phyloP scores from a whole-genome alignment of 2,329 filamentous ascomycete genomes.

The Hypoxylon sp. region DNA sequence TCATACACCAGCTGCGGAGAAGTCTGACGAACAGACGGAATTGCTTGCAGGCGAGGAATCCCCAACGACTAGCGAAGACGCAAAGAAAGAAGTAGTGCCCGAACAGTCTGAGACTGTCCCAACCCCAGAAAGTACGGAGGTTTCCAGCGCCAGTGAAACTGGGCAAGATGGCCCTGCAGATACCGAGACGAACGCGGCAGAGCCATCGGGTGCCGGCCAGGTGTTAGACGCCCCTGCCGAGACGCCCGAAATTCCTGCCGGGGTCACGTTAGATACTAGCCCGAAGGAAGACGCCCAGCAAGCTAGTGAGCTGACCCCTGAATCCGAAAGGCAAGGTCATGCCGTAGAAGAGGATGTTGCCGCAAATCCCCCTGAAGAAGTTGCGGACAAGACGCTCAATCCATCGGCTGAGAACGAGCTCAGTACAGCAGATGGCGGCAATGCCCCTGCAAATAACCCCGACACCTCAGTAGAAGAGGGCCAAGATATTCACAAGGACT shows the following conservation, averaged over 20 bases:
- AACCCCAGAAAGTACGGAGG: neutral
- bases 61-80: neutral
- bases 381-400: neutral
- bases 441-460: neutral
- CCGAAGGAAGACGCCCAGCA: neutral
- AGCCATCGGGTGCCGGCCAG: neutral
- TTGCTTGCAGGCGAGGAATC: neutral
- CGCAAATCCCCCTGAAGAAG: neutral
- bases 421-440: neutral
- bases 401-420: neutral
- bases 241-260: neutral
- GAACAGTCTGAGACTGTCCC: neutral
- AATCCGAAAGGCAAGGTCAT: neutral
- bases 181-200: neutral
- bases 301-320: neutral
- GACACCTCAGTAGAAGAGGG: neutral
- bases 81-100: neutral
- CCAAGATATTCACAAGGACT: neutral
- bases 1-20: constrained; percentile 19
- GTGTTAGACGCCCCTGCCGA: neutral
- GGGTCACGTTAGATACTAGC: neutral
- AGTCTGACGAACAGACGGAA: constrained; percentile 6
- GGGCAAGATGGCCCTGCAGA: neutral
- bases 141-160: neutral
- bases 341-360: neutral